Conservation (phyloP, 1,139 yeast genomes). For the Sugiyamaella castrensis region DNA sequence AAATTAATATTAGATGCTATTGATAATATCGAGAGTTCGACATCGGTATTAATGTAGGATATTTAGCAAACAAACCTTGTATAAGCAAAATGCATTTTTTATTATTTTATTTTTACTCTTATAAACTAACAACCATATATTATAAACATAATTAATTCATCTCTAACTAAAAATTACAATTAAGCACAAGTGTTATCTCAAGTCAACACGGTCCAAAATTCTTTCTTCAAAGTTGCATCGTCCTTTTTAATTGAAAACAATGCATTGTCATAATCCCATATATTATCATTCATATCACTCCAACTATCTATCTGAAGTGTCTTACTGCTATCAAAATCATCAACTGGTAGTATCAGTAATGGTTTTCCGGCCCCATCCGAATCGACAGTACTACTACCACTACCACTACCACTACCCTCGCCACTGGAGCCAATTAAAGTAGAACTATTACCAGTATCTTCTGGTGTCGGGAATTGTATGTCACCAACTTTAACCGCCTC, state of each 20-base stretch:
- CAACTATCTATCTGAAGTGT: conserved; percentile 22
- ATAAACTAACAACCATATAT: too few relatives aligned
- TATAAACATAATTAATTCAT: too few relatives aligned
- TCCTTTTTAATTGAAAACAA: conserved; percentile 26
- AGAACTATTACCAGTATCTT: conserved; percentile 16
- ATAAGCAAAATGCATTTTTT: too few relatives aligned
- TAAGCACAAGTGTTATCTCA: neutral
- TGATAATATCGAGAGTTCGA: conserved; percentile 28
- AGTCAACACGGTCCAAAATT: conserved; percentile 30
- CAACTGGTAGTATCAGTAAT: conserved; percentile 17
- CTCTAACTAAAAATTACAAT: too few relatives aligned
- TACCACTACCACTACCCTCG: conserved; percentile 2
- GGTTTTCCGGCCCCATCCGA: conserved; percentile 1
- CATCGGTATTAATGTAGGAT: neutral
- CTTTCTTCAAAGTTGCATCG: conserved; percentile 25
- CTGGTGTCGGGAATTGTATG: conserved; percentile 30
- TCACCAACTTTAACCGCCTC: conserved; percentile 30
- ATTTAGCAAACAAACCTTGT: too few relatives aligned
- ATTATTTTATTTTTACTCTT: neutral
- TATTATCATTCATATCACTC: conserved; percentile 18
- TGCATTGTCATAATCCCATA: conserved; percentile 31
- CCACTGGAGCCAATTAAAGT: neutral
- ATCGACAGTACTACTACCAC: conserved; percentile 8
- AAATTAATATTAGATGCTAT: conserved; percentile 45
- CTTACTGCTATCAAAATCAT: conserved; percentile 17